A percentile compares a stretch with the other conserved stretches of the same genome.
phyloP scores from a whole-genome alignment of 1,139 yeast species.

The Pichia sp. region DNA sequence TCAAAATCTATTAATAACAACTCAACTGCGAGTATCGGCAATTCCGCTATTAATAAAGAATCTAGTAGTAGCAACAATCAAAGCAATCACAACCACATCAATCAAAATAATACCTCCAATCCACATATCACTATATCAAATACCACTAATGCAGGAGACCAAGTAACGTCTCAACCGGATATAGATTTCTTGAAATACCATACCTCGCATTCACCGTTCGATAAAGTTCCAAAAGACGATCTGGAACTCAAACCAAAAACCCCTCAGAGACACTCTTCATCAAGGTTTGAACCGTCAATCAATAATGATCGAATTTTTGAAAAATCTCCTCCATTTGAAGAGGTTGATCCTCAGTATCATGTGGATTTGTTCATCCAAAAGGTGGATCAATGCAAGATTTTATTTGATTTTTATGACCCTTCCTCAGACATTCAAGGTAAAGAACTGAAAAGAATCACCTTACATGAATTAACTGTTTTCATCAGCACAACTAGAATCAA shows the following conservation, averaged over 20 bases:
- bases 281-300: conserved; percentile 78
- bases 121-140: neutral
- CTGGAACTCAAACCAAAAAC: conserved; percentile 46
- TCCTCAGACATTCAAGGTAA: conserved; percentile 88
- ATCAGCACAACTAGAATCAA: conserved; percentile 69
- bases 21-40: neutral
- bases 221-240: conserved; percentile 33
- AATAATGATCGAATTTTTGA: conserved; percentile 59
- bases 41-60: neutral
- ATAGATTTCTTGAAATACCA: conserved; percentile 22
- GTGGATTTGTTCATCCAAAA: conserved; percentile 76
- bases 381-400: conserved; percentile 87
- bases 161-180: no score
- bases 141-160: neutral
- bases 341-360: conserved; percentile 81
- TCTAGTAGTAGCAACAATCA: neutral
- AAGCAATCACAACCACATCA: neutral
- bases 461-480: conserved; percentile 84
- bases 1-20: neutral
- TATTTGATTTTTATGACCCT: conserved; percentile 92
- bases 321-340: conserved; percentile 82
- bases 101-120: neutral
- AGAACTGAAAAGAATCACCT: conserved; percentile 78
- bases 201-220: conserved; percentile 24
- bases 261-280: conserved; percentile 90